Evolutionary conservation across 371 early-diverging fungal genomes (phyloP).

Genomic region (Circinella umbellata): DNA sequence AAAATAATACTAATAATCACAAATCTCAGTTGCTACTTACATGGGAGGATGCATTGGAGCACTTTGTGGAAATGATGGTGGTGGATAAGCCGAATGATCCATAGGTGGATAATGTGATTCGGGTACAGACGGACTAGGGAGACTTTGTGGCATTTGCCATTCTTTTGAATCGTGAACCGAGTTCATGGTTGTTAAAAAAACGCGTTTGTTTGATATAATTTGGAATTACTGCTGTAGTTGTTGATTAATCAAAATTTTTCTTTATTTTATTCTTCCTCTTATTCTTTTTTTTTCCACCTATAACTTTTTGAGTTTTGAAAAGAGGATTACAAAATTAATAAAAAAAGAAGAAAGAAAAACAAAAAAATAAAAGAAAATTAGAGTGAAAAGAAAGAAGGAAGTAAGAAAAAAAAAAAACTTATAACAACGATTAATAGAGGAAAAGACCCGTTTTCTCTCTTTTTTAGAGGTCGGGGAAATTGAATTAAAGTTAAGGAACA

Average conservation of each 20-base stretch:
- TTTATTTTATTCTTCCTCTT: too few relatives aligned
- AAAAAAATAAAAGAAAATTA: not conserved
- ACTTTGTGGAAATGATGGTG: not conserved
- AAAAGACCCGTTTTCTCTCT: not conserved
- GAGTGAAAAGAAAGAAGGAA: not conserved
- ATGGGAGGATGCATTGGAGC: slow-evolving; percentile 19
- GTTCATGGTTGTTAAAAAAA: slow-evolving; percentile 7
- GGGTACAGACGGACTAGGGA: slow-evolving; percentile 5
- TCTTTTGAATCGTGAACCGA: slow-evolving; percentile 17
- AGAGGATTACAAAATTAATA: not conserved
- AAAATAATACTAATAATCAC: not conserved
- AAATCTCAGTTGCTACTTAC: slow-evolving; percentile 10
- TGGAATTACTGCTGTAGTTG: too few relatives aligned
- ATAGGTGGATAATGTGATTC: slow-evolving; percentile 17
- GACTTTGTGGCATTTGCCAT: slow-evolving; percentile 7
- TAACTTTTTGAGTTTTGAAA: not conserved
- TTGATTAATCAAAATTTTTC: too few relatives aligned
- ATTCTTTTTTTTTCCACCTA: too few relatives aligned
- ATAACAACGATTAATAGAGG: not conserved
- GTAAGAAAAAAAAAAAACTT: not conserved
- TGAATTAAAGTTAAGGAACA: slow-evolving; percentile 7
- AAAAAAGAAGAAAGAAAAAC: not conserved
- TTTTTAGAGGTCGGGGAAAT: slow-evolving; percentile 5
- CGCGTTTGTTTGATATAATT: too few relatives aligned
- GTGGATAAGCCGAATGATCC: slow-evolving; percentile 15